These are phyloP conservation scores for Phytophthora rubi DNA, from an alignment of 352 stramenopile genomes.

Conservation along the genomic window DNA sequence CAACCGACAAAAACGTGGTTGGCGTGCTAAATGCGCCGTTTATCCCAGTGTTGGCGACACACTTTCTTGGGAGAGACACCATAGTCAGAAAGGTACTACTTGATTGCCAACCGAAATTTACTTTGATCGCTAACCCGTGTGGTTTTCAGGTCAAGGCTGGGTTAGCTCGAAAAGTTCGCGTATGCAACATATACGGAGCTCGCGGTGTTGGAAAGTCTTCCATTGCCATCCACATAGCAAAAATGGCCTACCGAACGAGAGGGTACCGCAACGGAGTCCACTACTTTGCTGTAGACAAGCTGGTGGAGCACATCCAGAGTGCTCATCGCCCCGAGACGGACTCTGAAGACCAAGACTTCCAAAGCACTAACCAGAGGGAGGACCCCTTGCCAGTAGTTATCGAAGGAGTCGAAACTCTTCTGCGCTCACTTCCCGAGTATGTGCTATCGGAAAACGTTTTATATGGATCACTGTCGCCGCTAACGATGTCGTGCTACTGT, in stretches of 20 bases:
- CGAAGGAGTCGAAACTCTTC: slow-evolving; percentile 33
- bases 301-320: slow-evolving; percentile 41
- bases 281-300: slow-evolving; percentile 57
- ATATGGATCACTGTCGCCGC: neutral
- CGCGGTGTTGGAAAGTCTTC: slow-evolving; percentile 68
- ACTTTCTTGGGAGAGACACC: slow-evolving; percentile 60
- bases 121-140: slow-evolving; percentile 5
- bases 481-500: neutral
- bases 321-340: slow-evolving; percentile 5
- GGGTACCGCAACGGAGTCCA: slow-evolving; percentile 63
- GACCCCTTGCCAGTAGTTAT: slow-evolving; percentile 39
- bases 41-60: slow-evolving; percentile 61
- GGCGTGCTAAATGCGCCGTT: slow-evolving; percentile 50
- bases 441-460: neutral
- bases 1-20: slow-evolving; percentile 31
- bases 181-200: slow-evolving; percentile 56
- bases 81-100: slow-evolving; percentile 51
- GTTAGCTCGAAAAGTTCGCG: slow-evolving; percentile 43
- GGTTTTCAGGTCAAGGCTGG: slow-evolving; percentile 39
- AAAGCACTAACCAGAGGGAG: slow-evolving; percentile 21
- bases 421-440: slow-evolving; percentile 49
- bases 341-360: slow-evolving; percentile 16
- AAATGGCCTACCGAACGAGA: slow-evolving; percentile 45
- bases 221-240: slow-evolving; percentile 61
- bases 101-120: slow-evolving; percentile 1